phyloP scores from a whole-genome alignment of 2,329 filamentous ascomycete genomes.

The Talaromyces sp. region DNA sequence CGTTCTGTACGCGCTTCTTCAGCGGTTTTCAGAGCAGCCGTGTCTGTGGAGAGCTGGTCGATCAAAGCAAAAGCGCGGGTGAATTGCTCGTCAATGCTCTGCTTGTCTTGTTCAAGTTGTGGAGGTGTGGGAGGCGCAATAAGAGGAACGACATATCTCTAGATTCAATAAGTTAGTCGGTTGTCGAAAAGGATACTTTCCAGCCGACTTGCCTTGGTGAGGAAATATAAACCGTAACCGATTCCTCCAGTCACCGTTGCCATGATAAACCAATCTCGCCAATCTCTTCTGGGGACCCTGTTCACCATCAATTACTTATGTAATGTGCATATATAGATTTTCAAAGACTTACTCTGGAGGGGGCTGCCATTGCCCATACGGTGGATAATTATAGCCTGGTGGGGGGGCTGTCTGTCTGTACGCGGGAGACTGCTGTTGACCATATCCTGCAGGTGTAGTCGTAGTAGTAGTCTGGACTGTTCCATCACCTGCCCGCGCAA shows the following conservation, averaged over 20 bases:
- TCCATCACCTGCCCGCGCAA: constrained; percentile 67
- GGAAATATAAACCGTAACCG: constrained; percentile 78
- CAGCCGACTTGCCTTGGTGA: constrained; percentile 64
- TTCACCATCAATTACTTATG: neutral
- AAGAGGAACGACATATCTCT: constrained; percentile 87
- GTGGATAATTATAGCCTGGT: constrained; percentile 45
- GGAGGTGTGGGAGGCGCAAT: constrained; percentile 91
- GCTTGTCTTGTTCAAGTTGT: constrained; percentile 90
- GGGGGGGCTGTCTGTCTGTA: constrained; percentile 38
- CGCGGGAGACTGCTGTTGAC: constrained; percentile 34
- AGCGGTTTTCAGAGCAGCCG: constrained; percentile 76
- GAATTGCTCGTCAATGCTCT: constrained; percentile 86
- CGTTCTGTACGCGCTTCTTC: constrained; percentile 80
- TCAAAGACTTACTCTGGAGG: constrained; percentile 46
- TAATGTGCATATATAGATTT: no score
- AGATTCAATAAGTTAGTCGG: constrained; percentile 13
- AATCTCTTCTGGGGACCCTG: constrained; percentile 72
- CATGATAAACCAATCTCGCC: constrained; percentile 99
- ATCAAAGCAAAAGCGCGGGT: constrained; percentile 85
- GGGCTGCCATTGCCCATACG: constrained; percentile 49
- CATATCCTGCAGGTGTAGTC: constrained; percentile 45
- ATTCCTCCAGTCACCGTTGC: constrained; percentile 89
- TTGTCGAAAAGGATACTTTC: neutral
- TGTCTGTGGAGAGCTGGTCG: constrained; percentile 88
- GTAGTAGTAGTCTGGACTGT: constrained; percentile 40